Percentiles rank a stretch among this genome's conserved stretches.
phyloP scores from a whole-genome alignment of 2,329 filamentous ascomycete species.

The Capronia americana region DNA sequence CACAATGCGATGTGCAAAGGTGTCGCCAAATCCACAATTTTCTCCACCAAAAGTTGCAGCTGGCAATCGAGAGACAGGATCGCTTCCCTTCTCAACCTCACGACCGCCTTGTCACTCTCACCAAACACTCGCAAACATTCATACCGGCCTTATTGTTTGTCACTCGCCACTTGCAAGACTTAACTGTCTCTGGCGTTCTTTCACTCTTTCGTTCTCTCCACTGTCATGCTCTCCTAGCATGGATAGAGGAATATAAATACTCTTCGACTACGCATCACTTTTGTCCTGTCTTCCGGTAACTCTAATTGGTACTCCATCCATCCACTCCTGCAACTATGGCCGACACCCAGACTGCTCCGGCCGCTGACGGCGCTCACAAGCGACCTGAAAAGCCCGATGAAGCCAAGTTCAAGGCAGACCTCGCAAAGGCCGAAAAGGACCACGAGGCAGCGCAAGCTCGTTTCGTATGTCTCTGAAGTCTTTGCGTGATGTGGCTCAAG shows the following conservation, averaged over 20 bases:
- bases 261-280: slow-evolving; percentile 11
- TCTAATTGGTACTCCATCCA: slow-evolving; percentile 10
- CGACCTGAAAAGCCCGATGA: slow-evolving; percentile 89
- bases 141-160: not conserved
- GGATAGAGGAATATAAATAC: slow-evolving; percentile 29
- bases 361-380: slow-evolving; percentile 47
- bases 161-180: not conserved
- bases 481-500: not conserved
- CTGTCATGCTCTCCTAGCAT: slow-evolving; percentile 28
- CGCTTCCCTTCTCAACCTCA: not conserved
- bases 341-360: slow-evolving; percentile 43
- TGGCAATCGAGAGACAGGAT: not conserved
- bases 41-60: slow-evolving; percentile 1
- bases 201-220: slow-evolving; percentile 16
- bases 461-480: slow-evolving; percentile 57
- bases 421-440: slow-evolving; percentile 85
- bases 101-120: not conserved
- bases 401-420: slow-evolving; percentile 77
- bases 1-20: not conserved
- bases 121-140: not conserved
- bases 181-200: not conserved
- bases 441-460: slow-evolving; percentile 77
- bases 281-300: slow-evolving; percentile 28
- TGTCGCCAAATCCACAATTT: not conserved
- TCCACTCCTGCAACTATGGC: slow-evolving; percentile 44